Evolutionary conservation across 805 yeast genomes (phyloP), one percentile per base, ranked within the genome.

Genomic region (Priceomyces medius): DNA sequence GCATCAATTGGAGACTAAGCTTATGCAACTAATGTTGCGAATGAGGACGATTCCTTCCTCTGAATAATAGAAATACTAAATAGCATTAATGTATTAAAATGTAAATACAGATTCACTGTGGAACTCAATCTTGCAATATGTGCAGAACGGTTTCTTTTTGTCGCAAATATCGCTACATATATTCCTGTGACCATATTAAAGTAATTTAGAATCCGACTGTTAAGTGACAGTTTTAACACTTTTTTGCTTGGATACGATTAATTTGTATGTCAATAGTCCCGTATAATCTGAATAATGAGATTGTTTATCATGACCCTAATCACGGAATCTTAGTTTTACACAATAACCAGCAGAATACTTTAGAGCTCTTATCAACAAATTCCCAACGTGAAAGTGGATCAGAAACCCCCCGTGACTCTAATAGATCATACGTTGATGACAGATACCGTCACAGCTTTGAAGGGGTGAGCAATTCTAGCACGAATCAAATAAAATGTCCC

Each of bases 251-350:
- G n/a, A n/a, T n/a, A n/a, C n/a, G n/a, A n/a, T n/a, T n/a, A 26
- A n/a, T n/a, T 26, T 26, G 29, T 26, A 66, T 66, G 73, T 66
- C 73, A 9, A 55, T 66, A 20, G 67, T 66, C 24, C 71, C 73
- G 2, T 66, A 66, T 50, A 57, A 65, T 41, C 37, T 55, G 14
- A 53, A 52, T 29, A 58, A 55, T 39, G 55, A 57, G 35, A 48
- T 66, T 29, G 61, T 66, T 3, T 64, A 60, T 45, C 69, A 66
- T 37, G 69, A 66, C 39, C 67, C 69, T 14, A 45, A 48, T 26
- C 58, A 61, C 33, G 65, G 67, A 17, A 52, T 66, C 21, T 47
- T 66, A 27, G 70, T 66, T 3, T 44, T 66, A 2, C 71, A 64
- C 38, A 58, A 66, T 50, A 57, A 55, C 43, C 58, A 55, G 32